Conservation (phyloP, 768 basidiomycete genomes). For the Sutorius australiensis region DNA sequence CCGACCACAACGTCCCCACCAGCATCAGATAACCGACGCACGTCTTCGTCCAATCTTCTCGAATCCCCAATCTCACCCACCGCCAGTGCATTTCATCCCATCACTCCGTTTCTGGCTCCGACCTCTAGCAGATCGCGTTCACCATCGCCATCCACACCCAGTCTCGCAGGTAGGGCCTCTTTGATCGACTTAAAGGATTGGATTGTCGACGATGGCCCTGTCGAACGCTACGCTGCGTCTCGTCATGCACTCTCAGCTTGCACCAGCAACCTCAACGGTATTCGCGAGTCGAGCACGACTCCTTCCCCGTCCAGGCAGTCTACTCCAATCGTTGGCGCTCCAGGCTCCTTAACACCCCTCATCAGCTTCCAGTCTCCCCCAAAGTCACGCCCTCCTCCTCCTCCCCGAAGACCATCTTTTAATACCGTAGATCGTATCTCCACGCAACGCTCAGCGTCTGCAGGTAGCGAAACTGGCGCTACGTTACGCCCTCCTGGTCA, state of each 20-base stretch:
- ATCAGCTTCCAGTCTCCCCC: conserved; percentile 55
- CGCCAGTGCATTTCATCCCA: conserved; percentile 40
- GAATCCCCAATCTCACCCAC: conserved; percentile 51
- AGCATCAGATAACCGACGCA: background rate
- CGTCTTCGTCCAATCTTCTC: conserved; percentile 32
- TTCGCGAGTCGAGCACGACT: conserved; percentile 23
- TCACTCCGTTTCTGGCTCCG: conserved; percentile 35
- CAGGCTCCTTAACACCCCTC: conserved; percentile 38
- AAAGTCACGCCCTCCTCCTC: conserved; percentile 53
- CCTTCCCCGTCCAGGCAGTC: conserved; percentile 18
- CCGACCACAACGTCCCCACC: conserved; percentile 3
- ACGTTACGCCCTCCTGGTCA: conserved; percentile 31
- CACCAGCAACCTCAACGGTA: conserved; percentile 13
- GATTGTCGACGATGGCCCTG: conserved; percentile 61
- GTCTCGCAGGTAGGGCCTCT: conserved; percentile 46
- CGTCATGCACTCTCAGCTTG: conserved; percentile 10
- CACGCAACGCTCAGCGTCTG: conserved; percentile 22
- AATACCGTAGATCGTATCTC: conserved; percentile 42
- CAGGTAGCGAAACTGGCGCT: conserved; percentile 13
- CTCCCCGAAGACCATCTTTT: conserved; percentile 61
- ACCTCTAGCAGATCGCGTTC: conserved; percentile 32
- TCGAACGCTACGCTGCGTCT: conserved; percentile 15
- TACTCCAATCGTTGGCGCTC: background rate
- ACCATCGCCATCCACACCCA: conserved; percentile 46
- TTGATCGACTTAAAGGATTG: conserved; percentile 72